These are phyloP conservation scores for Apiotrichum mycotoxinovorans DNA, from an alignment of 1,284 basidiomycete species.

Conservation along the genomic window DNA sequence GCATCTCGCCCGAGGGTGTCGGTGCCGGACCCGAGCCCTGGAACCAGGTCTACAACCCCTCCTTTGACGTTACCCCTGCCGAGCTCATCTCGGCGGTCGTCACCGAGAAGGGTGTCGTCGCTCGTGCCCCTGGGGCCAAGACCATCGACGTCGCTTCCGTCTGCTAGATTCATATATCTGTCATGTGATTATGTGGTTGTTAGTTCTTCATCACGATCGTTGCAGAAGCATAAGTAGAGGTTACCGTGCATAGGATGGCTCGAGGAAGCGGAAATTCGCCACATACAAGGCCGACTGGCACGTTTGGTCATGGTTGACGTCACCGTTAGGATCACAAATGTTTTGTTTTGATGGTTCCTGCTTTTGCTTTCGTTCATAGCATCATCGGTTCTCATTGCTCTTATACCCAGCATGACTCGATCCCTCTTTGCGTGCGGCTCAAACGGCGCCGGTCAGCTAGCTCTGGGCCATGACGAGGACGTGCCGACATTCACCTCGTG, in stretches of 20 bases:
- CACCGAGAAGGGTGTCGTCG: slow-evolving; percentile 81
- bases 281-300: no score
- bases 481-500: slow-evolving; percentile 58
- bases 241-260: not conserved
- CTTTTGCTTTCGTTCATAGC: not conserved
- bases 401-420: not conserved
- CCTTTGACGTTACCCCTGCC: slow-evolving; percentile 89
- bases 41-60: slow-evolving; percentile 74
- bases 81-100: slow-evolving; percentile 65
- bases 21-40: slow-evolving; percentile 41
- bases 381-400: not conserved
- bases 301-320: not conserved
- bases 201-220: no score
- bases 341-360: not conserved
- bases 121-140: slow-evolving; percentile 48
- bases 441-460: slow-evolving; percentile 73
- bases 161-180: slow-evolving; percentile 21
- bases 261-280: no score
- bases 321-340: not conserved
- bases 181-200: not conserved
- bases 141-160: slow-evolving; percentile 43
- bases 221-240: no score
- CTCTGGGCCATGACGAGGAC: slow-evolving; percentile 59
- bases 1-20: slow-evolving; percentile 50
- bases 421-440: slow-evolving; percentile 63